A percentile compares a stretch with the other conserved stretches of the same genome.
phyloP scores from a whole-genome alignment of 495 filamentous ascomycete species.

The Wilcoxina mikolae region DNA sequence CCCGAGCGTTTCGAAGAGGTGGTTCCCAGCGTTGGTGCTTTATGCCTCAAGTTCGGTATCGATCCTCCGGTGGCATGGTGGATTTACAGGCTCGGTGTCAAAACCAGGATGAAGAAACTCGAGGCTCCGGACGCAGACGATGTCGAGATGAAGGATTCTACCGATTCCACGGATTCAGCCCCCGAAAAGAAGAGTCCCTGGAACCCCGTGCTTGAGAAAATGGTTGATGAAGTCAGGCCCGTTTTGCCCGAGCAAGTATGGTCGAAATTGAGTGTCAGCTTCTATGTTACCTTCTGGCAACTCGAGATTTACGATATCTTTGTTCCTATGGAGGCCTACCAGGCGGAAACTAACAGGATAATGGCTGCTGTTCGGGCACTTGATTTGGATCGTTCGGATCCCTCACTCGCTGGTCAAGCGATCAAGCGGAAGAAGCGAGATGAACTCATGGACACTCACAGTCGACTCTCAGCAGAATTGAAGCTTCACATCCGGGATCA shows the following conservation, averaged over 20 bases:
- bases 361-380: constrained; percentile 46
- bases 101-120: constrained; percentile 34
- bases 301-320: constrained; percentile 66
- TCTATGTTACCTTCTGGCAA: constrained; percentile 91
- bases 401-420: constrained; percentile 45
- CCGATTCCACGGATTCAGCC: constrained; percentile 14
- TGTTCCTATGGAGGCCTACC: constrained; percentile 57
- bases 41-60: constrained; percentile 68
- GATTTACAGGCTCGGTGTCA: constrained; percentile 60
- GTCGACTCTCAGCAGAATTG: constrained; percentile 53
- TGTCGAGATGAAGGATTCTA: constrained; percentile 31
- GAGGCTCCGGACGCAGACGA: constrained; percentile 27
- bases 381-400: constrained; percentile 55
- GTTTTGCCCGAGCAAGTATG: constrained; percentile 49
- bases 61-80: constrained; percentile 75
- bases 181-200: constrained; percentile 37
- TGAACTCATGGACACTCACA: constrained; percentile 41
- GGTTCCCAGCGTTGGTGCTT: constrained; percentile 56
- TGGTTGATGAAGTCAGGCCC: constrained; percentile 52
- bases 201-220: constrained; percentile 59
- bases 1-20: constrained; percentile 63
- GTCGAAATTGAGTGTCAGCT: constrained; percentile 52
- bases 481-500: constrained; percentile 51
- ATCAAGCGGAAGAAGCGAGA: constrained; percentile 52
- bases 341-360: constrained; percentile 49